A percentile compares a stretch with the other conserved stretches of the same genome.
phyloP scores from a whole-genome alignment of 2,329 filamentous ascomycete genomes.

The Hirsutella thompsonii region DNA sequence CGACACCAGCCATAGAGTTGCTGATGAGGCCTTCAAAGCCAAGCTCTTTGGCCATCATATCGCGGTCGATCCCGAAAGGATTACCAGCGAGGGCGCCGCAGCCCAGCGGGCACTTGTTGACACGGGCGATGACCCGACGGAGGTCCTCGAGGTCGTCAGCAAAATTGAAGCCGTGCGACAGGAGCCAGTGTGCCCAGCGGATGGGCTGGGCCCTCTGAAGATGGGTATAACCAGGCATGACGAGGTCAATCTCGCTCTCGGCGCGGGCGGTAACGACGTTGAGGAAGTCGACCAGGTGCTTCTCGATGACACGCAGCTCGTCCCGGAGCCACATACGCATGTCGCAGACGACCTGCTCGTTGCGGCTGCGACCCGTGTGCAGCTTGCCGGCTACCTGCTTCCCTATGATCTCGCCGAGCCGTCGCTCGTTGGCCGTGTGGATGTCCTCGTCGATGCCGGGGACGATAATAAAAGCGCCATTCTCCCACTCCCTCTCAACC shows the following conservation, averaged over 20 bases:
- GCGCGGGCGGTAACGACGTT: slow-evolving; percentile 56
- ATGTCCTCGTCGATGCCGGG: slow-evolving; percentile 45
- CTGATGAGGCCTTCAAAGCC: slow-evolving; percentile 64
- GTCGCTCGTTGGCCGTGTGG: slow-evolving; percentile 59
- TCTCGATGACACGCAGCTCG: slow-evolving; percentile 57
- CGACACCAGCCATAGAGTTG: slow-evolving; percentile 67
- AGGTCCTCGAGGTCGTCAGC: slow-evolving; percentile 64
- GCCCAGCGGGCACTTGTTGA: slow-evolving; percentile 61
- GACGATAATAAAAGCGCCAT: slow-evolving; percentile 35
- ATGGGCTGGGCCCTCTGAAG: slow-evolving; percentile 72
- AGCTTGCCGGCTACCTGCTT: slow-evolving; percentile 78
- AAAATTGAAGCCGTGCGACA: slow-evolving; percentile 63
- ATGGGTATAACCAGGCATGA: slow-evolving; percentile 86
- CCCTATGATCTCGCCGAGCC: slow-evolving; percentile 73
- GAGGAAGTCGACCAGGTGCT: slow-evolving; percentile 54
- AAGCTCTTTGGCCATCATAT: slow-evolving; percentile 37
- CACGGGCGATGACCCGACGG: slow-evolving; percentile 57
- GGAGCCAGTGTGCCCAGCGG: slow-evolving; percentile 70
- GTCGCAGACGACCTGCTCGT: slow-evolving; percentile 82
- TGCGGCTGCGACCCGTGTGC: slow-evolving; percentile 76
- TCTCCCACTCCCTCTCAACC: slow-evolving; percentile 41
- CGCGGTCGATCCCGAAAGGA: slow-evolving; percentile 54
- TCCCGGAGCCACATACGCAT: slow-evolving; percentile 84
- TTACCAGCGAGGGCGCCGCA: slow-evolving; percentile 72
- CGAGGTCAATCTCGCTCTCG: slow-evolving; percentile 25